These are phyloP conservation scores for Epichloe aotearoae DNA, from an alignment of 2,329 filamentous ascomycete species.

Conservation along the genomic window DNA sequence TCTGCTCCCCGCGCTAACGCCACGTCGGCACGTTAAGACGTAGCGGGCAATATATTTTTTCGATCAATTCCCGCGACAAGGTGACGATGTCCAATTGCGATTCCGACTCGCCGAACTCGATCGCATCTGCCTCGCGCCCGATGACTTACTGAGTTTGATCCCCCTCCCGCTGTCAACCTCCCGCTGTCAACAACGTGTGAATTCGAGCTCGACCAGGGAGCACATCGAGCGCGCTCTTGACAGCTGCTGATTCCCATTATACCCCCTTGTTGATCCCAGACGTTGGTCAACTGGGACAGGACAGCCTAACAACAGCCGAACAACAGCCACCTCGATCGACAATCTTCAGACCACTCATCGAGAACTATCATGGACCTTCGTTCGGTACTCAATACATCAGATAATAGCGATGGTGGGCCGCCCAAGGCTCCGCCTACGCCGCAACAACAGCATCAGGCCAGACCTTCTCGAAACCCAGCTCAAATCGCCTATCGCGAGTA, in stretches of 20 bases:
- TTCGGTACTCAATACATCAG: constrained; percentile 41
- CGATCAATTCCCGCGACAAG: constrained; percentile 2
- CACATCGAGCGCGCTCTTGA: background rate
- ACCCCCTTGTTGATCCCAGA: background rate
- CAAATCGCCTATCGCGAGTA: constrained; percentile 40
- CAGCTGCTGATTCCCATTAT: background rate
- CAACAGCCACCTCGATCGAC: background rate
- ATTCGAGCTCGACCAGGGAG: background rate
- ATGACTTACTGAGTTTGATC: constrained; percentile 4
- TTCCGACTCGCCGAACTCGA: constrained; percentile 9
- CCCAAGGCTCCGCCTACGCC: constrained; percentile 19
- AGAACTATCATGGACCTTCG: constrained; percentile 34
- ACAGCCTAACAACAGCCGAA: too few relatives aligned
- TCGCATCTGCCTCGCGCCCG: constrained; percentile 8
- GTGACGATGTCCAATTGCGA: constrained; percentile 15
- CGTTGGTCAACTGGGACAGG: background rate
- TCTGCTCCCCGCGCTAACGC: constrained; percentile 1
- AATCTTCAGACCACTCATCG: background rate
- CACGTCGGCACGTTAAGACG: constrained; percentile 1
- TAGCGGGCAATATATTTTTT: constrained; percentile 1
- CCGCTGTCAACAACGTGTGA: background rate
- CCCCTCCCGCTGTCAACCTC: background rate
- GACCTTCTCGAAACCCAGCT: constrained; percentile 25
- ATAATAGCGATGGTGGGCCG: constrained; percentile 27
- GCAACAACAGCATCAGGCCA: constrained; percentile 18